phyloP scores from a whole-genome alignment of 495 filamentous ascomycete species.

The Astrocystis sublimbata region DNA sequence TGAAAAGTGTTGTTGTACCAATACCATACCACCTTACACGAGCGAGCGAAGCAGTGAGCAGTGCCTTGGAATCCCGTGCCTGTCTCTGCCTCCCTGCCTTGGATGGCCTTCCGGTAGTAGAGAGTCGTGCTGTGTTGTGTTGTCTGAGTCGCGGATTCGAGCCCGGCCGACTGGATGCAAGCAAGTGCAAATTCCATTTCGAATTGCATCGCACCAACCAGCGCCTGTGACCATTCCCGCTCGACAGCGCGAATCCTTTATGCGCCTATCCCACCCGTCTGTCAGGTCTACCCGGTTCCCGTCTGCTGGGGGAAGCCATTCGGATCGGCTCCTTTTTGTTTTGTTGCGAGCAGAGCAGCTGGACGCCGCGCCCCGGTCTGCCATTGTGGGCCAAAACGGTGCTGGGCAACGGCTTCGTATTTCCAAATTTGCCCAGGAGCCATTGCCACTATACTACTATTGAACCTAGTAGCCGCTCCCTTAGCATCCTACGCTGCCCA shows the following conservation, averaged over 20 bases:
- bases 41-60: slow-evolving; percentile 8
- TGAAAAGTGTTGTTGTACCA: slow-evolving; percentile 14
- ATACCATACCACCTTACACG: slow-evolving; percentile 13
- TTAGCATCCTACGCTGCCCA: too few species aligned
- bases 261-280: slow-evolving; percentile 6
- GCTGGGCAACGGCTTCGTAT: slow-evolving; percentile 15
- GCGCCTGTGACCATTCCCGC: not conserved
- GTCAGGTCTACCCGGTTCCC: slow-evolving; percentile 6
- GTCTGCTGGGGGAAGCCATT: too few species aligned
- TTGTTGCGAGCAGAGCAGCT: slow-evolving; percentile 1
- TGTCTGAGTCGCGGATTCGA: slow-evolving; percentile 7
- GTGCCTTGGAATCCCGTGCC: too few species aligned
- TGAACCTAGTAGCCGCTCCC: not conserved
- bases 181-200: slow-evolving; percentile 6
- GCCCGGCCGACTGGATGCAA: slow-evolving; percentile 3
- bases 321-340: slow-evolving; percentile 14
- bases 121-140: too few species aligned
- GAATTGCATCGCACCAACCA: too few species aligned
- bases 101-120: slow-evolving; percentile 3
- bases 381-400: slow-evolving; percentile 15
- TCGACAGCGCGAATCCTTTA: slow-evolving; percentile 6
- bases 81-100: too few species aligned
- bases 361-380: slow-evolving; percentile 13
- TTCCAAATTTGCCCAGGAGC: slow-evolving; percentile 12
- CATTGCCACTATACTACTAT: too few species aligned